Evolutionary conservation across 2,329 filamentous ascomycete species (phyloP).

Genomic region (Sporothrix luriei): DNA sequence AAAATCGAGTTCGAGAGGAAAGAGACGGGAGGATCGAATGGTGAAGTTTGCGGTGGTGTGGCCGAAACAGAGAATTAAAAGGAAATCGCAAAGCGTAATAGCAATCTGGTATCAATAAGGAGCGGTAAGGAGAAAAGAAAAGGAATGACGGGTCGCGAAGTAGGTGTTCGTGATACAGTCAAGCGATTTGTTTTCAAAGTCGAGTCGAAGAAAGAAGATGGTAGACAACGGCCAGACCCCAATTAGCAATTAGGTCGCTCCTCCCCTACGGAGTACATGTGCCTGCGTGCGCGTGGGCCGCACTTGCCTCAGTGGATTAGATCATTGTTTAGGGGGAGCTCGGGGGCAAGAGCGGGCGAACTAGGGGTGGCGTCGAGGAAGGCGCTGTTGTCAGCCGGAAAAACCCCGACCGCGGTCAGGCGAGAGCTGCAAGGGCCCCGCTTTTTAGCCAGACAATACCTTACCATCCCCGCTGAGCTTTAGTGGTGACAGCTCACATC

Average conservation of each 20-base stretch:
- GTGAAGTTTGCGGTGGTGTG: not conserved
- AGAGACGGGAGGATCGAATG: not conserved
- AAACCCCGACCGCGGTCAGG: conserved; percentile 7
- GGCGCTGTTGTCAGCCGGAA: conserved; percentile 13
- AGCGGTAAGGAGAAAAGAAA: not conserved
- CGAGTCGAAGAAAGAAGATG: not conserved
- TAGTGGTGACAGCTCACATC: not conserved
- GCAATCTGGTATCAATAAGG: conserved; percentile 6
- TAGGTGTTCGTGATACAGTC: not conserved
- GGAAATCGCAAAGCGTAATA: not conserved
- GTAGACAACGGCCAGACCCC: not conserved
- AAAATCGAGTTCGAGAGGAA: not conserved
- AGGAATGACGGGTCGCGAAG: not conserved
- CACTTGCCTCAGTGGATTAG: not conserved
- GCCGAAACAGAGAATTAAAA: not conserved
- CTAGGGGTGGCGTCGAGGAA: not conserved
- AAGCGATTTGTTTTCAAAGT: not conserved
- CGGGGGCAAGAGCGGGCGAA: not conserved
- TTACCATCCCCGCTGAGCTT: not conserved
- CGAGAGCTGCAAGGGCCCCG: not conserved
- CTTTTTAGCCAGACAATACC: not conserved
- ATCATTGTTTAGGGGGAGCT: conserved; percentile 11
- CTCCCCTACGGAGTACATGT: not conserved
- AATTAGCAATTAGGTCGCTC: not conserved
- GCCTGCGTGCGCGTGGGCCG: conserved; percentile 14